phyloP scores from a whole-genome alignment of 148 eudicot genomes.

The Amaranthus palmeri region DNA sequence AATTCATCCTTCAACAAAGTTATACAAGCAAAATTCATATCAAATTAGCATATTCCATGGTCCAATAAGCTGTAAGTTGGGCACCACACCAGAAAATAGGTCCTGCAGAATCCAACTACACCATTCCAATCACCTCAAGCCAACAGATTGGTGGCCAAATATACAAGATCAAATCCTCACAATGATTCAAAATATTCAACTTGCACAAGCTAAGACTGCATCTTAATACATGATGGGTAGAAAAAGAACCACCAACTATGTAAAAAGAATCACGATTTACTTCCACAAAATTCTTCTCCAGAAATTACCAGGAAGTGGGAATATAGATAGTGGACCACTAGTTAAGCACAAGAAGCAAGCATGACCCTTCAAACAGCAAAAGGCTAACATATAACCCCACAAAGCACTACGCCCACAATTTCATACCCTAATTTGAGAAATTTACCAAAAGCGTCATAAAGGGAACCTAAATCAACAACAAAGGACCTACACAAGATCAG shows the following conservation, averaged over 20 bases:
- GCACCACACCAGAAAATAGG: neutral
- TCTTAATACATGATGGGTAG: neutral
- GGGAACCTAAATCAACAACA: neutral
- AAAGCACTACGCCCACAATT: neutral
- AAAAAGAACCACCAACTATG: neutral
- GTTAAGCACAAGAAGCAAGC: slow-evolving; percentile 5
- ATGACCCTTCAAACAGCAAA: slow-evolving; percentile 6
- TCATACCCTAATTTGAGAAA: neutral
- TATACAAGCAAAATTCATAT: neutral
- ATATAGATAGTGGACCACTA: neutral
- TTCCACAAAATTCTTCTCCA: neutral
- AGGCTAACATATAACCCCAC: neutral
- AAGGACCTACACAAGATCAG: slow-evolving; percentile 29
- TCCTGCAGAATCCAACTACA: neutral
- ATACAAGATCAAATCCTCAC: neutral
- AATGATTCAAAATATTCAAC: neutral
- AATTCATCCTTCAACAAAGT: neutral
- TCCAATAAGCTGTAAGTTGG: neutral
- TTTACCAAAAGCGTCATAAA: neutral
- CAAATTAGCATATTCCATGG: neutral
- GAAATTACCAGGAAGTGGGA: neutral
- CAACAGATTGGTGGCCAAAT: neutral
- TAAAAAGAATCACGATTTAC: slow-evolving; percentile 2
- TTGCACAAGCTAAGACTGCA: no score
- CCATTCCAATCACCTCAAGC: neutral